Conservation (phyloP, 768 basidiomycete genomes). For the Termitomyces eurrhizus region DNA sequence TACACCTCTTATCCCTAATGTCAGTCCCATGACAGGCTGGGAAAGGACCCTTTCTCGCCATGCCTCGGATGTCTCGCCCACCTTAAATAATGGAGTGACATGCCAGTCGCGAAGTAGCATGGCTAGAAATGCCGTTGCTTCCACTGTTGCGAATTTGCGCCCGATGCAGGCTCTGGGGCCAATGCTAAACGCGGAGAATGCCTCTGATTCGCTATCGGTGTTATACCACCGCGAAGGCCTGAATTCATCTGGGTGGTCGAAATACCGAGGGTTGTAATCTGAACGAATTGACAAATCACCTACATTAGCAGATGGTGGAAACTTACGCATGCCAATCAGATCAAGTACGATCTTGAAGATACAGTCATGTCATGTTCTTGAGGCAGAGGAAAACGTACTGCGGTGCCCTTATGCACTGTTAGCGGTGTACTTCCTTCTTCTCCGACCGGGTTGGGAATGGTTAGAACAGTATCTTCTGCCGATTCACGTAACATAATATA, state of each 20-base stretch:
- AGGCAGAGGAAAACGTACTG: neutral
- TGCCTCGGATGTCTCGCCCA: conserved; percentile 31
- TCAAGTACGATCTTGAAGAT: conserved; percentile 35
- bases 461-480: conserved; percentile 36
- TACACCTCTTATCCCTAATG: conserved; percentile 28
- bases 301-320: neutral
- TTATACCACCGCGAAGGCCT: conserved; percentile 49
- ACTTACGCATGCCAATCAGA: conserved; percentile 46
- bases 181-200: conserved; percentile 42
- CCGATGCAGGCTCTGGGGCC: conserved; percentile 52
- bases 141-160: conserved; percentile 48
- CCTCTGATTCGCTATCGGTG: conserved; percentile 34
- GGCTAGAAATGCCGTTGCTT: conserved; percentile 50
- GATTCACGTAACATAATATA: conserved; percentile 38
- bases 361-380: neutral
- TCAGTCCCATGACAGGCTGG: conserved; percentile 30
- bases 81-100: conserved; percentile 37
- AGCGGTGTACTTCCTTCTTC: conserved; percentile 32
- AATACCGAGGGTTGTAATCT: conserved; percentile 51
- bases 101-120: conserved; percentile 49
- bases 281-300: neutral
- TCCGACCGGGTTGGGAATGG: conserved; percentile 35
- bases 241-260: conserved; percentile 40
- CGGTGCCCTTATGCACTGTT: conserved; percentile 33
- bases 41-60: conserved; percentile 34